Evolutionary conservation across 2,329 filamentous ascomycete genomes (phyloP).

Genomic region (Dothideomycetes sp.): DNA sequence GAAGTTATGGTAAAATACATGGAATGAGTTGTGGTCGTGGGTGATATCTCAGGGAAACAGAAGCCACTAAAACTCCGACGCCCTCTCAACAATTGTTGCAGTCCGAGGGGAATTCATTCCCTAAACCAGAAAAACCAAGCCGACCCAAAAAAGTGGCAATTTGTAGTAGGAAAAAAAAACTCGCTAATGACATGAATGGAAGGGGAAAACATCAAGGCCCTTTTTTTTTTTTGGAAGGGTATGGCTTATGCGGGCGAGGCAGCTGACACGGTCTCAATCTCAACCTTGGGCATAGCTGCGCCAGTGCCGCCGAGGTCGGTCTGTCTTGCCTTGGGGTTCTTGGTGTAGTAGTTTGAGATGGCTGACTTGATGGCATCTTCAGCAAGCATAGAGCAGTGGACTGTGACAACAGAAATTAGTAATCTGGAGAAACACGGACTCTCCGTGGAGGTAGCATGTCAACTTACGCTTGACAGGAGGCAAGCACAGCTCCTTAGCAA

Average conservation of each 20-base stretch:
- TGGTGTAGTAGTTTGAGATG: conserved; percentile 83
- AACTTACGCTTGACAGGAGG: conserved; percentile 76
- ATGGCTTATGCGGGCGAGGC: conserved; percentile 13
- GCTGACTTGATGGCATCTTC: conserved; percentile 90
- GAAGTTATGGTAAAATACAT: no score
- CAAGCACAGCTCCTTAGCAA: conserved; percentile 88
- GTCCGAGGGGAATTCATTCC: no score
- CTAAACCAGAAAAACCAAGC: no score
- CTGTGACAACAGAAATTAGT: conserved; percentile 32
- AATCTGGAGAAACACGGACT: background rate
- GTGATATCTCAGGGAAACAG: no score
- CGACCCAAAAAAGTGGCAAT: conserved; percentile 7
- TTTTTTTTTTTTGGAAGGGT: background rate
- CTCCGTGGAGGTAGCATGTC: background rate
- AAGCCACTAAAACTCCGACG: no score
- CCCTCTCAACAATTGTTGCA: no score
- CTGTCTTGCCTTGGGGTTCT: conserved; percentile 66
- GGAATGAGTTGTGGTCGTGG: no score
- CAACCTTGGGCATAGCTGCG: conserved; percentile 57
- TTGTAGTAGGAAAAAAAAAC: conserved; percentile 5
- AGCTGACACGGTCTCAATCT: conserved; percentile 45
- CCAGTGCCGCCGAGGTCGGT: conserved; percentile 72
- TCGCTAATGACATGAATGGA: conserved; percentile 12
- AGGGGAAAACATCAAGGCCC: conserved; percentile 4
- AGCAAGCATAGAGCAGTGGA: conserved; percentile 87